phyloP scores from a whole-genome alignment of 2,329 filamentous ascomycete species.

The Colletotrichum destructivum region DNA sequence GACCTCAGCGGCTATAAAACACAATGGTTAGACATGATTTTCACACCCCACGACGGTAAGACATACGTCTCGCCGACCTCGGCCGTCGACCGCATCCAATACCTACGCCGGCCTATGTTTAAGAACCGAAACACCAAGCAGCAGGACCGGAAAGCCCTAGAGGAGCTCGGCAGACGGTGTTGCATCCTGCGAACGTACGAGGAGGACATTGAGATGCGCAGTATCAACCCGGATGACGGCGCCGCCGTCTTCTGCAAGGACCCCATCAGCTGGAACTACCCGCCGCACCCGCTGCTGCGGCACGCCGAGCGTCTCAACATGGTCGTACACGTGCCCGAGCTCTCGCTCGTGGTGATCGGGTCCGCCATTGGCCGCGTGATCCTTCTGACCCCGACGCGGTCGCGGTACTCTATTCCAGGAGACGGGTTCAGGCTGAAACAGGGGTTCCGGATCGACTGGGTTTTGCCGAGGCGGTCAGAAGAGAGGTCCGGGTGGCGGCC shows the following conservation, averaged over 20 bases:
- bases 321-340: slow-evolving; percentile 75
- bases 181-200: slow-evolving; percentile 65
- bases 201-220: slow-evolving; percentile 64
- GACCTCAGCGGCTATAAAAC: slow-evolving; percentile 14
- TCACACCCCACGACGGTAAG: slow-evolving; percentile 53
- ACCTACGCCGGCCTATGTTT: slow-evolving; percentile 25
- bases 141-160: slow-evolving; percentile 25
- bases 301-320: slow-evolving; percentile 66
- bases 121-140: slow-evolving; percentile 24
- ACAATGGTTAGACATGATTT: slow-evolving; percentile 51
- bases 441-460: slow-evolving; percentile 68
- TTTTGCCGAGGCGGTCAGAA: slow-evolving; percentile 63
- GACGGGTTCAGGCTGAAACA: slow-evolving; percentile 49
- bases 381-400: slow-evolving; percentile 70
- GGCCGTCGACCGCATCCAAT: slow-evolving; percentile 13
- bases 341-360: slow-evolving; percentile 78
- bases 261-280: slow-evolving; percentile 46
- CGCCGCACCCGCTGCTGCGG: slow-evolving; percentile 41
- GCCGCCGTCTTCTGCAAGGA: slow-evolving; percentile 52
- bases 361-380: slow-evolving; percentile 77
- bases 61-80: slow-evolving; percentile 32
- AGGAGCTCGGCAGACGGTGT: slow-evolving; percentile 45
- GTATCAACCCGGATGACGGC: slow-evolving; percentile 41
- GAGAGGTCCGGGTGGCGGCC: slow-evolving; percentile 62
- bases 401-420: slow-evolving; percentile 8